These are phyloP conservation scores for Mortierella sp. DNA, from an alignment of 371 early-diverging fungal species.

Conservation along the genomic window DNA sequence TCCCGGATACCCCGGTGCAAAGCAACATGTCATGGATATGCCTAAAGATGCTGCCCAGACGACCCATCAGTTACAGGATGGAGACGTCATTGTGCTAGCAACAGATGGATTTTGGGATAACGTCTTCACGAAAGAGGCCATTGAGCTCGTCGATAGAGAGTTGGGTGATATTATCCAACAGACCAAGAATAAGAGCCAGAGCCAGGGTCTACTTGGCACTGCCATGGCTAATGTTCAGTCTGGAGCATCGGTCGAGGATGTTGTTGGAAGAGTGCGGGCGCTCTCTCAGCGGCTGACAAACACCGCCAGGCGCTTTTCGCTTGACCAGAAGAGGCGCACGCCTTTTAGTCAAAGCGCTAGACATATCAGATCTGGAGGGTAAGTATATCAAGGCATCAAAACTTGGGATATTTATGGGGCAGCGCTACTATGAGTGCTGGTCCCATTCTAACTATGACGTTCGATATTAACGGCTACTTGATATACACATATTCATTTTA, in stretches of 20 bases:
- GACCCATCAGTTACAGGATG: slow-evolving; percentile 70
- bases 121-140: slow-evolving; percentile 71
- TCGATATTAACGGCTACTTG: too few relatives aligned
- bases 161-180: slow-evolving; percentile 54
- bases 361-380: slow-evolving; percentile 51
- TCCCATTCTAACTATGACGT: too few relatives aligned
- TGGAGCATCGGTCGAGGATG: slow-evolving; percentile 40
- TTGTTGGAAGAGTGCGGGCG: slow-evolving; percentile 62
- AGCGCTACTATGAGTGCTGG: too few relatives aligned
- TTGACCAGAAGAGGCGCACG: slow-evolving; percentile 64
- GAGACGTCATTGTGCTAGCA: slow-evolving; percentile 74
- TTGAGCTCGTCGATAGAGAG: slow-evolving; percentile 61
- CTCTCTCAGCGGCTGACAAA: slow-evolving; percentile 68
- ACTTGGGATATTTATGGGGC: too few relatives aligned
- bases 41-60: slow-evolving; percentile 73
- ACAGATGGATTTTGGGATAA: slow-evolving; percentile 82
- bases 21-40: slow-evolving; percentile 67
- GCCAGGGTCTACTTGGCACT: slow-evolving; percentile 6
- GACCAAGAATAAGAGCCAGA: slow-evolving; percentile 22
- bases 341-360: slow-evolving; percentile 48
- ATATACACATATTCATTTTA: neutral
- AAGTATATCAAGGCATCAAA: slow-evolving; percentile 2
- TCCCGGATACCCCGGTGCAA: slow-evolving; percentile 62
- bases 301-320: slow-evolving; percentile 64
- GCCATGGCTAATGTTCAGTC: neutral